Conservation (phyloP, 2,329 filamentous ascomycete genomes). For the Monosporascus sp. region DNA sequence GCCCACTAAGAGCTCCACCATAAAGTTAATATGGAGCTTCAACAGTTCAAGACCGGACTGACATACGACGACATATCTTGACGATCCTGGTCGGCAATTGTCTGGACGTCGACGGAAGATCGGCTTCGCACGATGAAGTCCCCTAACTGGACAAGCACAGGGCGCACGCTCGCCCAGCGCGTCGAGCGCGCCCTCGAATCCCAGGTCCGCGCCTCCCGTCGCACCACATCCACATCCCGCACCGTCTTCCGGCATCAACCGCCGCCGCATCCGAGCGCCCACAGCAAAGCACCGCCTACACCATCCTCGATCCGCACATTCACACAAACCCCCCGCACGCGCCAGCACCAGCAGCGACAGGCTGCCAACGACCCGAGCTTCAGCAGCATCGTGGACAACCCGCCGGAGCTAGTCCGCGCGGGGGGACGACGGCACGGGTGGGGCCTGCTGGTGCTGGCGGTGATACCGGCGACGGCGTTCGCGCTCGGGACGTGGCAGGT, state of each 20-base stretch:
- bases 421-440: constrained; percentile 68
- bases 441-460: constrained; percentile 72
- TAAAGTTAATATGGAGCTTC: too few species aligned
- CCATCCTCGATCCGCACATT: constrained; percentile 14
- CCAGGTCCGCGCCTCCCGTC: constrained; percentile 12
- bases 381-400: constrained; percentile 80
- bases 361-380: constrained; percentile 74
- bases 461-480: constrained; percentile 91
- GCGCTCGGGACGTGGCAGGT: constrained; percentile 92
- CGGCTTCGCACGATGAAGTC: constrained; percentile 18
- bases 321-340: constrained; percentile 31
- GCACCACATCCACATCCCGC: constrained; percentile 4
- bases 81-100: too few species aligned
- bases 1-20: too few species aligned
- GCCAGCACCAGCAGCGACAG: constrained; percentile 28
- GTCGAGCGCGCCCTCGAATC: constrained; percentile 19
- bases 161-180: constrained; percentile 17
- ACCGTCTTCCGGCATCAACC: constrained; percentile 28
- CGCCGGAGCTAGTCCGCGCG: constrained; percentile 71
- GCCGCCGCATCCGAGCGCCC: constrained; percentile 52
- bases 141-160: constrained; percentile 11
- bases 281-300: constrained; percentile 44
- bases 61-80: too few species aligned
- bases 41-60: too few species aligned
- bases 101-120: not conserved